These are phyloP conservation scores for Guyanaporus albipodus DNA, from an alignment of 768 basidiomycete genomes.

Conservation along the genomic window DNA sequence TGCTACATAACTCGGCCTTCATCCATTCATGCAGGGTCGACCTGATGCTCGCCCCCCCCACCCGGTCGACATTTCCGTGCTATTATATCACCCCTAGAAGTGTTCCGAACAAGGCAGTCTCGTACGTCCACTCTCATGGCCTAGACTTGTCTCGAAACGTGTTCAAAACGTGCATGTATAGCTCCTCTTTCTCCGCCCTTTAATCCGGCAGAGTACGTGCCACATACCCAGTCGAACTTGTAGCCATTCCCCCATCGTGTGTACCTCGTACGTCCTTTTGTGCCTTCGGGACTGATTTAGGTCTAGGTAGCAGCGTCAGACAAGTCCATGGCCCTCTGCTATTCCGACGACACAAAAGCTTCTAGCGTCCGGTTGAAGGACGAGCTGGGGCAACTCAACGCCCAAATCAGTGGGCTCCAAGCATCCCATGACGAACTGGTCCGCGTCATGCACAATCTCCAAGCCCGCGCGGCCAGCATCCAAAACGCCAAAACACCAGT, in stretches of 20 bases:
- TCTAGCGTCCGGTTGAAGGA: constrained; percentile 8
- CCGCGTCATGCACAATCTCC: constrained; percentile 24
- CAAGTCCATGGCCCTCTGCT: constrained; percentile 22
- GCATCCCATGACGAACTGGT: constrained; percentile 28
- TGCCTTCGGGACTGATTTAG: constrained; percentile 3
- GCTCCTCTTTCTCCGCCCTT: constrained; percentile 19
- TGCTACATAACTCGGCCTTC: constrained; percentile 10
- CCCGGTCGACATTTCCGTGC: constrained; percentile 22
- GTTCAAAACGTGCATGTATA: constrained; percentile 26
- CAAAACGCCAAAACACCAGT: constrained; percentile 29
- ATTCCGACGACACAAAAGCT: constrained; percentile 18
- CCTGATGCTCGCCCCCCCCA: neutral
- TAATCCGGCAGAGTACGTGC: constrained; percentile 22
- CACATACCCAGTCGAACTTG: constrained; percentile 19
- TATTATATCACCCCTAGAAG: constrained; percentile 9
- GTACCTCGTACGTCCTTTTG: neutral
- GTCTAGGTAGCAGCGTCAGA: constrained; percentile 6
- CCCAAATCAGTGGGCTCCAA: constrained; percentile 26
- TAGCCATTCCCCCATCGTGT: constrained; percentile 20
- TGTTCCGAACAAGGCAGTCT: constrained; percentile 18
- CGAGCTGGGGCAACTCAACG: constrained; percentile 26
- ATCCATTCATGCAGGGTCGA: constrained; percentile 2
- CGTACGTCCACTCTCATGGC: constrained; percentile 20
- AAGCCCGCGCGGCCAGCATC: constrained; percentile 30
- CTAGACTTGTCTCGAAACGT: constrained; percentile 25